A percentile compares a stretch with the other conserved stretches of the same genome.
These are phyloP conservation scores for Dactylellina sp. DNA, from an alignment of 2,329 filamentous ascomycete species.

Conservation along the genomic window DNA sequence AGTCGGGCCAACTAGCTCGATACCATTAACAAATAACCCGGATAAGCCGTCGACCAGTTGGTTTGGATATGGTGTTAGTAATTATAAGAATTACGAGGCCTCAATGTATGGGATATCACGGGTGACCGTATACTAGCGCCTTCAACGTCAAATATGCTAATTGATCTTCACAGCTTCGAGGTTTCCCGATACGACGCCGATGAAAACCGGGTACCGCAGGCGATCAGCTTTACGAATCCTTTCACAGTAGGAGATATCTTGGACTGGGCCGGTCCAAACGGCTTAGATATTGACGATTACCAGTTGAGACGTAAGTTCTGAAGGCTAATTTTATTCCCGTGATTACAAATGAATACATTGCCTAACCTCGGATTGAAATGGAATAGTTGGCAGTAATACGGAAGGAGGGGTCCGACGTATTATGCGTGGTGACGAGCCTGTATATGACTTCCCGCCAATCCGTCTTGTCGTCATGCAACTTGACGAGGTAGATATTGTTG, in stretches of 20 bases:
- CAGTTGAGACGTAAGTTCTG: slow-evolving; percentile 37
- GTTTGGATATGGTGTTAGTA: slow-evolving; percentile 40
- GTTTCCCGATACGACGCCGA: slow-evolving; percentile 19
- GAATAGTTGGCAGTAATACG: slow-evolving; percentile 32
- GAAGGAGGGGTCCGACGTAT: slow-evolving; percentile 27
- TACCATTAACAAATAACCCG: slow-evolving; percentile 42
- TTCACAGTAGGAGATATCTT: slow-evolving; percentile 33
- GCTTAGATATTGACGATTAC: slow-evolving; percentile 21
- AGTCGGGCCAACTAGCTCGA: slow-evolving; percentile 22
- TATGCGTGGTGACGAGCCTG: slow-evolving; percentile 31
- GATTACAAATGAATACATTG: background rate
- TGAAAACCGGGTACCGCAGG: slow-evolving; percentile 12
- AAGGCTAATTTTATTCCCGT: background rate
- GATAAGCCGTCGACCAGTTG: slow-evolving; percentile 16
- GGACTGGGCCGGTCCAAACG: slow-evolving; percentile 43
- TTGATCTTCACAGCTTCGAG: slow-evolving; percentile 22
- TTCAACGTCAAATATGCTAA: no score
- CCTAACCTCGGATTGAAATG: background rate
- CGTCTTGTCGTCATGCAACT: slow-evolving; percentile 33
- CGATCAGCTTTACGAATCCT: slow-evolving; percentile 21
- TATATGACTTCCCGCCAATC: slow-evolving; percentile 27
- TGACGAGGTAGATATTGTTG: slow-evolving; percentile 22
- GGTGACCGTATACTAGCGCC: no score
- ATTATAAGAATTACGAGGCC: slow-evolving; percentile 25
- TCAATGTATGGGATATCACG: slow-evolving; percentile 33